Evolutionary conservation across 2,329 filamentous ascomycete species (phyloP).

Genomic region (Epichloe brachyelytri): DNA sequence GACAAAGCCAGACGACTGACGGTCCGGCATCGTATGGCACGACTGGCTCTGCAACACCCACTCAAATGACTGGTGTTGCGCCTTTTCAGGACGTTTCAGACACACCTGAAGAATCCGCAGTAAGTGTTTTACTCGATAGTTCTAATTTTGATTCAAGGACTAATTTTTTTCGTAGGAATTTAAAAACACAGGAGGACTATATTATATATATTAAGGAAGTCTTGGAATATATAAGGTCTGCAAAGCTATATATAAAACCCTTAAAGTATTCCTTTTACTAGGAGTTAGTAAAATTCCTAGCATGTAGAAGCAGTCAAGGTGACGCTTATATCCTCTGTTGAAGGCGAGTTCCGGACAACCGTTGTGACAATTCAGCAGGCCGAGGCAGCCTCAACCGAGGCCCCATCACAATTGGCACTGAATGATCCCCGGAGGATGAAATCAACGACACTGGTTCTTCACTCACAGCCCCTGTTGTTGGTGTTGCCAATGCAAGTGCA

Average conservation of each 20-base stretch:
- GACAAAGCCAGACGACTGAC: background rate
- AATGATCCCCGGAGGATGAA: background rate
- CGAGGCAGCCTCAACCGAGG: background rate
- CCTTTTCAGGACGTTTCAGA: background rate
- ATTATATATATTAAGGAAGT: too few species aligned
- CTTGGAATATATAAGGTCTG: too few species aligned
- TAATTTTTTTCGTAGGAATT: background rate
- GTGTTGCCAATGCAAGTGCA: background rate
- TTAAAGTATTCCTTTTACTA: too few species aligned
- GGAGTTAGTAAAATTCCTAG: too few species aligned
- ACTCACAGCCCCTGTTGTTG: background rate
- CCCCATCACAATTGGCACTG: background rate
- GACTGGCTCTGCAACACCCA: background rate
- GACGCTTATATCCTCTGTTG: conserved; percentile 14
- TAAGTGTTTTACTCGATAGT: background rate
- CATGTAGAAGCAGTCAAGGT: conserved; percentile 5
- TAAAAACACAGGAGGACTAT: too few species aligned
- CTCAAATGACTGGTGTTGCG: conserved; percentile 1
- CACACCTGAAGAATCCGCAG: background rate
- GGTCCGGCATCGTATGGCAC: background rate
- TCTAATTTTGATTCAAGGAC: background rate
- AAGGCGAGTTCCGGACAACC: conserved; percentile 10
- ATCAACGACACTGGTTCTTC: background rate
- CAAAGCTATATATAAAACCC: too few species aligned
- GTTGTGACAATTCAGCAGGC: conserved; percentile 6